These are phyloP conservation scores for Capsicum chinense DNA, from an alignment of 257 asterid genomes.

Conservation along the genomic window DNA sequence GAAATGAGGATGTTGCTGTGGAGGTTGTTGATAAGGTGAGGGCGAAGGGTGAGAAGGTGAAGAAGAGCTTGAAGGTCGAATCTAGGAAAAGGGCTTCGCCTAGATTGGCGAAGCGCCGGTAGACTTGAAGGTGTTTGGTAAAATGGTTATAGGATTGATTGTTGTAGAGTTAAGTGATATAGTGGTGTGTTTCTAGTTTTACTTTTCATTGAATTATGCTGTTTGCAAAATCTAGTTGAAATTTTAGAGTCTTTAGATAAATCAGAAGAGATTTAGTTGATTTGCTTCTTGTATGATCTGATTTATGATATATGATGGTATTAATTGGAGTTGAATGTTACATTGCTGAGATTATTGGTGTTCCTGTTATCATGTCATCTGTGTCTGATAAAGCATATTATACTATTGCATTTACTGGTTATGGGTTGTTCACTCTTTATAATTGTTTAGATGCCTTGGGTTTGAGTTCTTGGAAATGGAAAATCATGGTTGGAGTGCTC, in stretches of 20 bases:
- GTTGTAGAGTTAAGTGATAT: background rate
- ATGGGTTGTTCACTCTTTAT: background rate
- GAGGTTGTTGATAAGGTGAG: constrained; percentile 28
- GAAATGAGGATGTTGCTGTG: constrained; percentile 16
- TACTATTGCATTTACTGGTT: background rate
- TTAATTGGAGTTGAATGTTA: background rate
- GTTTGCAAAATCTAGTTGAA: too few relatives aligned
- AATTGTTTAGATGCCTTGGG: background rate
- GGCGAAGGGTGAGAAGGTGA: constrained; percentile 34
- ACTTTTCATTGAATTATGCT: background rate
- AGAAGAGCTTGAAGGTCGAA: constrained; percentile 36
- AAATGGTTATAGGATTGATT: constrained; percentile 5
- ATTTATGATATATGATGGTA: too few relatives aligned
- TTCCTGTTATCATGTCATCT: background rate
- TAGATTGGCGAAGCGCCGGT: constrained; percentile 45
- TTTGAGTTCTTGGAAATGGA: too few relatives aligned
- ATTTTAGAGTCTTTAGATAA: too few relatives aligned
- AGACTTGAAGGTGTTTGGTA: constrained; percentile 39
- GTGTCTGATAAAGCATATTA: background rate
- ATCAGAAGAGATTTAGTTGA: too few relatives aligned
- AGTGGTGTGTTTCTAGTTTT: background rate
- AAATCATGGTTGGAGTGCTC: too few relatives aligned
- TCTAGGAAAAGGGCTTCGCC: constrained; percentile 60
- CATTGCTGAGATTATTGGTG: background rate
- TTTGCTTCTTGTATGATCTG: too few relatives aligned